Base-by-base conservation (phyloP, 371 early-diverging fungal species). In the Thermomucor indicae-seudaticae region DNA sequence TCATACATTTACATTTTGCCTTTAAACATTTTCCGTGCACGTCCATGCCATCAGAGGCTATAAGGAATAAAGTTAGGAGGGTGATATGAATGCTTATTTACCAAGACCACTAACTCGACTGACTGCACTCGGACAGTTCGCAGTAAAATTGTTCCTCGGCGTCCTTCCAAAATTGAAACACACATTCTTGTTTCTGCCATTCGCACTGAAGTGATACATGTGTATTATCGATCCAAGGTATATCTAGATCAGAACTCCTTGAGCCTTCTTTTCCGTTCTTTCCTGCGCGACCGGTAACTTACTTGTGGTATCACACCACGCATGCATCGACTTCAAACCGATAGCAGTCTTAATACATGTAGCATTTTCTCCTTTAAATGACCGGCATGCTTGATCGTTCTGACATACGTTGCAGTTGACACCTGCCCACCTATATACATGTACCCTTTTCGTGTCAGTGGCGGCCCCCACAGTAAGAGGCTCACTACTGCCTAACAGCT, bases 121-220 rank as follows among this genome's bases (percentile, higher is more conserved):
- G 82, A 10, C 64, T 53, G 45, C 82, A 83, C 24, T 75, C 75
- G 4, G 63, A 62, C 30, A 79, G 43, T 45, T 67, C 56, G 56
- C 85, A 84, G 50, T 72, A 72, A 51, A 84, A 84, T 35, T 81
- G 82, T 51, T 76, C 69, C 37, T 67, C 66, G 2, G 58, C 47
- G 37, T 75, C 71, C 52, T 79, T 75, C 85, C 85, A 84, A 37
- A 81, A 75, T 29, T 75, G 75, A 55, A 75, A 75, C n/a, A 71
- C 49, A 25, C 75, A 75, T 23, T 63, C 55, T 34, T 48, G 43
- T 24, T 58, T 53, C 23, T 54, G 44, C 75, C 75, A 75, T 41
- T 75, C 71, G 55, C 75, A 75, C 28, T 65, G 57, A 24, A 75
- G 43, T 3, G 75, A 75, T 17, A 75, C 67, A 43, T 68, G 65